These are phyloP conservation scores for Melaleuca alternifolia DNA, from an alignment of 345 rosid genomes.

Conservation along the genomic window DNA sequence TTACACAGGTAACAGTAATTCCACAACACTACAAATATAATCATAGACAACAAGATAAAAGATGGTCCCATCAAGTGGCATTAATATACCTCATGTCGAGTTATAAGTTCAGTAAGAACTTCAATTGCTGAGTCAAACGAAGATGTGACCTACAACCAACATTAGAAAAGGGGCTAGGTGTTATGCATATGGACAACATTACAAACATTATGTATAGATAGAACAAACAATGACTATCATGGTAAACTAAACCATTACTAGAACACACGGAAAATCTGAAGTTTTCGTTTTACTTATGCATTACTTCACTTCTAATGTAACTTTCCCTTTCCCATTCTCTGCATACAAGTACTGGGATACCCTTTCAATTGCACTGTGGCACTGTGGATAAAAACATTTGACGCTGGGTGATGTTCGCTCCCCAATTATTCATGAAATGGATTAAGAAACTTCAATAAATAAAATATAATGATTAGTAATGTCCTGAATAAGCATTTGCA, in stretches of 20 bases:
- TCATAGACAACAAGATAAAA: neutral
- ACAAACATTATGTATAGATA: neutral
- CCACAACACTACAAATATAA: neutral
- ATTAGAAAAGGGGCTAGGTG: neutral
- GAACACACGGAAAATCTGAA: neutral
- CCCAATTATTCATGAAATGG: neutral
- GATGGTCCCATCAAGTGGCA: neutral
- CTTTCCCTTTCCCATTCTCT: neutral
- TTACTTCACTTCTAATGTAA: neutral
- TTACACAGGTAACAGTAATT: neutral
- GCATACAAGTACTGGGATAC: neutral
- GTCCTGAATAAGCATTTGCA: neutral
- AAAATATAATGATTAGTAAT: neutral
- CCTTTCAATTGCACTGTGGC: neutral
- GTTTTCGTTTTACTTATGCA: neutral
- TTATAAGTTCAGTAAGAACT: conserved; percentile 86
- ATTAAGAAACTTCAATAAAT: neutral
- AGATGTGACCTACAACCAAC: conserved; percentile 45
- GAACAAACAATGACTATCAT: neutral
- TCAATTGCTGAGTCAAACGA: conserved; percentile 83
- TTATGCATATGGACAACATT: neutral
- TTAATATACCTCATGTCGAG: conserved; percentile 63
- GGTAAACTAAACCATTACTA: neutral
- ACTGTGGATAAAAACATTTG: neutral
- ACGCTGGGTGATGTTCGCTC: neutral